These are phyloP conservation scores for Dryas drummondii DNA, from an alignment of 306 rosid species.

Conservation along the genomic window DNA sequence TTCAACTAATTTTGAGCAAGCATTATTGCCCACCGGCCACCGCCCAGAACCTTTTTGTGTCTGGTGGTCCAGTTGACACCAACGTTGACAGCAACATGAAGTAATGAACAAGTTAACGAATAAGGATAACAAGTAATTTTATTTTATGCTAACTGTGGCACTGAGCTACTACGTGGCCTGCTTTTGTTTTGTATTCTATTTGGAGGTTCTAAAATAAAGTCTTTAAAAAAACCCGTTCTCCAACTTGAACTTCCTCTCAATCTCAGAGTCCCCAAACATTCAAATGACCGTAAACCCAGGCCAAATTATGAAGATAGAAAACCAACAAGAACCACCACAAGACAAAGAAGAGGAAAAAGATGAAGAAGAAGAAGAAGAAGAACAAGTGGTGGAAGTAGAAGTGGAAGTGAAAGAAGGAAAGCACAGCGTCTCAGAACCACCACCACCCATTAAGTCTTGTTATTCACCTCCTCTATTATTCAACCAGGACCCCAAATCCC, in stretches of 20 bases:
- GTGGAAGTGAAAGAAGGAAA: slow-evolving; percentile 12
- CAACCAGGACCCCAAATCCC: slow-evolving; percentile 31
- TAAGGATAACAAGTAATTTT: not conserved
- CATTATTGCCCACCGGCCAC: slow-evolving; percentile 5
- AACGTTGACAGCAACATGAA: not conserved
- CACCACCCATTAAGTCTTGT: not conserved
- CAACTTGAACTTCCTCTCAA: not conserved
- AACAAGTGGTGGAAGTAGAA: not conserved
- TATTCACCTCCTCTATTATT: slow-evolving; percentile 35
- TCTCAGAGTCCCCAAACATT: too few species aligned
- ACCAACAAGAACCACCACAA: slow-evolving; percentile 6
- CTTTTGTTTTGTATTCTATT: not conserved
- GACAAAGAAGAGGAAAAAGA: not conserved
- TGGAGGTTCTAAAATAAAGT: not conserved
- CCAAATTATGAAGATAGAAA: not conserved
- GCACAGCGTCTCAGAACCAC: slow-evolving; percentile 18
- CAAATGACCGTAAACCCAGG: slow-evolving; percentile 11
- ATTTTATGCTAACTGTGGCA: not conserved
- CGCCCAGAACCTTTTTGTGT: not conserved
- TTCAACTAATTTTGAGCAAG: not conserved
- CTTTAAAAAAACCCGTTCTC: not conserved
- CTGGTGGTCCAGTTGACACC: not conserved
- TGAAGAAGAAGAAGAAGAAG: not conserved
- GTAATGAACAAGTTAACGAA: not conserved
- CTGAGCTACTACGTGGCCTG: not conserved